These are phyloP conservation scores for Didymella lethalis DNA, from an alignment of 2,329 filamentous ascomycete species.

Conservation along the genomic window DNA sequence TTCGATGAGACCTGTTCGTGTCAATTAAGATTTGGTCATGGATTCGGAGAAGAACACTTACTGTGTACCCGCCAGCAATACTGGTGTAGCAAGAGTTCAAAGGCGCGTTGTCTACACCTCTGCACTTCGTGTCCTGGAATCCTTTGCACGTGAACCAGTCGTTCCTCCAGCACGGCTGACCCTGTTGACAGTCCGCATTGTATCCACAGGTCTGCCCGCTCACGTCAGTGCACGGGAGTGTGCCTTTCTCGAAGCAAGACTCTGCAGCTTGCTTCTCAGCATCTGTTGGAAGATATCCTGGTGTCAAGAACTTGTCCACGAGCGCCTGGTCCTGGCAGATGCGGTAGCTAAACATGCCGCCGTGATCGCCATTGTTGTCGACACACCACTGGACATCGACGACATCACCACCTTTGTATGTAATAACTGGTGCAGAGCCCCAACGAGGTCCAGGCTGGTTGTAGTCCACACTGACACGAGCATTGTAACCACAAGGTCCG, in stretches of 20 bases:
- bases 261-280: slow-evolving; percentile 47
- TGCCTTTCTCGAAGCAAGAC: slow-evolving; percentile 41
- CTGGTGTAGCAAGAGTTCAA: slow-evolving; percentile 46
- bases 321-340: slow-evolving; percentile 46
- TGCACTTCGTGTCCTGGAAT: slow-evolving; percentile 41
- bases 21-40: not conserved
- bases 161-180: slow-evolving; percentile 44
- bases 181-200: slow-evolving; percentile 41
- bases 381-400: slow-evolving; percentile 48
- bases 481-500: slow-evolving; percentile 48
- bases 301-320: slow-evolving; percentile 43
- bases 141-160: slow-evolving; percentile 48
- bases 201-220: slow-evolving; percentile 41
- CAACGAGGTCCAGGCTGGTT: slow-evolving; percentile 45
- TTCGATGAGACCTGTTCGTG: slow-evolving; percentile 25
- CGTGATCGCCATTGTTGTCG: slow-evolving; percentile 47
- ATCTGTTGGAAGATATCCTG: slow-evolving; percentile 44
- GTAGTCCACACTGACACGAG: slow-evolving; percentile 46
- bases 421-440: slow-evolving; percentile 42
- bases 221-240: slow-evolving; percentile 44
- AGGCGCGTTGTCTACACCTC: slow-evolving; percentile 42
- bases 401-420: slow-evolving; percentile 40
- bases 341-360: slow-evolving; percentile 47
- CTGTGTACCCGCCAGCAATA: slow-evolving; percentile 47
- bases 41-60: slow-evolving; percentile 18